Percentiles rank a stretch among this genome's conserved stretches.
Conservation (phyloP, 768 basidiomycete species). For the Coprinopsis cinerea region DNA sequence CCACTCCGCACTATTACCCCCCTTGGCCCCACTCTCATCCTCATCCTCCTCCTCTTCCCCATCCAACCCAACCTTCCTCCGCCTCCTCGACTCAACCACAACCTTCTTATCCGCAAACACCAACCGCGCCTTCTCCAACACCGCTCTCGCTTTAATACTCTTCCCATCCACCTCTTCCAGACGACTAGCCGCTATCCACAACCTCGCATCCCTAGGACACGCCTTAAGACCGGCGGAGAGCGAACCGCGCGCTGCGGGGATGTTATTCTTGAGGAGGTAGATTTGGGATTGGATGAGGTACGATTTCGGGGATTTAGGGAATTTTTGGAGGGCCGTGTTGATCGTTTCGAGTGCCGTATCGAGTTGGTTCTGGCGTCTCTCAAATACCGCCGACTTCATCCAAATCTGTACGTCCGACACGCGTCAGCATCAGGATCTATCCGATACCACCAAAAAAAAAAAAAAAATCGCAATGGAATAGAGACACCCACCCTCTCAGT, state of each 20-base stretch:
- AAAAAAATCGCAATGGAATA: not conserved
- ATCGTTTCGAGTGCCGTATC: slow-evolving; percentile 72
- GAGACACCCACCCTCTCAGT: slow-evolving; percentile 70
- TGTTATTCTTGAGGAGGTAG: slow-evolving; percentile 50
- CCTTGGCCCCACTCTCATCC: not conserved
- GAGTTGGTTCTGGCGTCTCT: slow-evolving; percentile 79
- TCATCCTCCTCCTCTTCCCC: not conserved
- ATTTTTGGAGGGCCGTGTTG: slow-evolving; percentile 69
- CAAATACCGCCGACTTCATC: slow-evolving; percentile 98
- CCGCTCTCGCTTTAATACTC: slow-evolving; percentile 86
- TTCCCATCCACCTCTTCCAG: slow-evolving; percentile 88
- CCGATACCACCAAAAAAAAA: not conserved
- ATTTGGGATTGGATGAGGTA: slow-evolving; percentile 99
- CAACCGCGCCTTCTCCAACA: slow-evolving; percentile 85
- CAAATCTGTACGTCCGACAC: slow-evolving; percentile 61
- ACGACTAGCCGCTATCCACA: slow-evolving; percentile 87
- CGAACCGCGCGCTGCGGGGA: slow-evolving; percentile 65
- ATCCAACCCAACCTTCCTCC: slow-evolving; percentile 57
- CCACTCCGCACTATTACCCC: not conserved
- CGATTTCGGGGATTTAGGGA: slow-evolving; percentile 85
- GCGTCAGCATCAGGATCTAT: not conserved
- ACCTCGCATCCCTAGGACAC: slow-evolving; percentile 75
- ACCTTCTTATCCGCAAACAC: slow-evolving; percentile 60
- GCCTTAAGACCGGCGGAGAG: slow-evolving; percentile 82
- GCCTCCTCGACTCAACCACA: not conserved